Evolutionary conservation across 768 basidiomycete species (phyloP).

Genomic region (Tricholoma terreum): DNA sequence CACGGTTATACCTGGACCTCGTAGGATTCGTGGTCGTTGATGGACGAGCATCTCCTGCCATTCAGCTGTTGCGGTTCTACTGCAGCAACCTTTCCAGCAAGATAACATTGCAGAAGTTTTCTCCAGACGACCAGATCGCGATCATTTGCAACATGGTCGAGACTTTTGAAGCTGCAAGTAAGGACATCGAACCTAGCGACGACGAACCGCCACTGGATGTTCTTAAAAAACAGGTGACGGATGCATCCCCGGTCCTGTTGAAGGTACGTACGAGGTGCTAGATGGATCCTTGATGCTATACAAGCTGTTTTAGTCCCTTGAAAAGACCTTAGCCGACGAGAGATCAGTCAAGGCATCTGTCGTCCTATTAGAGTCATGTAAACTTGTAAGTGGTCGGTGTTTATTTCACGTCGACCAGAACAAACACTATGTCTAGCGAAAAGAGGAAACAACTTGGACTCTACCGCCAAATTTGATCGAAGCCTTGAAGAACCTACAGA

Average conservation of each 20-base stretch:
- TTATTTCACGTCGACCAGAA: not conserved
- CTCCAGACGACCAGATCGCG: slow-evolving; percentile 39
- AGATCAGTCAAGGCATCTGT: slow-evolving; percentile 36
- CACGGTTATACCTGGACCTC: slow-evolving; percentile 46
- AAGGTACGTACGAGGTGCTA: slow-evolving; percentile 36
- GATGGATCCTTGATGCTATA: slow-evolving; percentile 1
- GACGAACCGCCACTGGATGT: slow-evolving; percentile 28
- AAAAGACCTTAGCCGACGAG: slow-evolving; percentile 23
- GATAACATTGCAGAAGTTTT: slow-evolving; percentile 44
- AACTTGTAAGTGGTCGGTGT: slow-evolving; percentile 28
- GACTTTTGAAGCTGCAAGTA: slow-evolving; percentile 37
- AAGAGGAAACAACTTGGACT: slow-evolving; percentile 39
- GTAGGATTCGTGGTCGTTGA: slow-evolving; percentile 41
- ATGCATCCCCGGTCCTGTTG: slow-evolving; percentile 46
- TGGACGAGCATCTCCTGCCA: slow-evolving; percentile 38
- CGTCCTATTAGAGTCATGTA: slow-evolving; percentile 43
- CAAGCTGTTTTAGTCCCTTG: slow-evolving; percentile 27
- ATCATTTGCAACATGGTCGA: slow-evolving; percentile 47
- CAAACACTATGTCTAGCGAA: slow-evolving; percentile 32
- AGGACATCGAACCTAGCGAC: slow-evolving; percentile 21
- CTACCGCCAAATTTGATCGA: slow-evolving; percentile 38
- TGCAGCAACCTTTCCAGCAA: slow-evolving; percentile 41
- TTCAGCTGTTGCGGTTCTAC: slow-evolving; percentile 53
- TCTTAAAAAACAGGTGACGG: slow-evolving; percentile 46
- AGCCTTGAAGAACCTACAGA: slow-evolving; percentile 30